Conservation (phyloP, 2,329 filamentous ascomycete genomes). For the Laburnicola sp. region DNA sequence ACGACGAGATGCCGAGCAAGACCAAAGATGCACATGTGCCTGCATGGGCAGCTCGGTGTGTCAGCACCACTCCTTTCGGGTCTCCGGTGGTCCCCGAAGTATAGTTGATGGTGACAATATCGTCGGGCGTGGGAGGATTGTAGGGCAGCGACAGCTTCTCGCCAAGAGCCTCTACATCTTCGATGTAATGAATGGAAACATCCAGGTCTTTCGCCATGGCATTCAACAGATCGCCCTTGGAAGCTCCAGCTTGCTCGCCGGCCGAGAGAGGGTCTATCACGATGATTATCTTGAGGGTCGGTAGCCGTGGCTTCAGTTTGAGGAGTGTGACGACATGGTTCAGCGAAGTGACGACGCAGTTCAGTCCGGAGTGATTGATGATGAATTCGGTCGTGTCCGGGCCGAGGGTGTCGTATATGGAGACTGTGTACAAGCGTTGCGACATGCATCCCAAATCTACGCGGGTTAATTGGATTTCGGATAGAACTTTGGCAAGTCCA, state of each 20-base stretch:
- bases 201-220: conserved; percentile 73
- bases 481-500: neutral
- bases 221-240: conserved; percentile 78
- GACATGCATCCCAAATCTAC: conserved; percentile 83
- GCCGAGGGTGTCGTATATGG: conserved; percentile 93
- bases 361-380: conserved; percentile 82
- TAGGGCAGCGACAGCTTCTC: conserved; percentile 68
- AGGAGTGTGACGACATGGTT: conserved; percentile 80
- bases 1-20: conserved; percentile 54
- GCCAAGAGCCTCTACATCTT: conserved; percentile 80
- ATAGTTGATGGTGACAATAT: conserved; percentile 88
- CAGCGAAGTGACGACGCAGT: conserved; percentile 75
- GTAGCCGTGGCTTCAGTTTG: conserved; percentile 76
- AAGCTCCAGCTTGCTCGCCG: conserved; percentile 74
- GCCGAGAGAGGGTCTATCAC: conserved; percentile 80
- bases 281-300: conserved; percentile 82
- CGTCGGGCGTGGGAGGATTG: conserved; percentile 71
- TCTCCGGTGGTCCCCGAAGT: conserved; percentile 83
- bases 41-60: conserved; percentile 78
- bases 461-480: conserved; percentile 7
- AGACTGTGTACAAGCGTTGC: conserved; percentile 85
- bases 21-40: conserved; percentile 66
- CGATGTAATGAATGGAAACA: conserved; percentile 76
- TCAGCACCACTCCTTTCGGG: conserved; percentile 82
- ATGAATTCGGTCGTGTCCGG: conserved; percentile 93